phyloP scores from a whole-genome alignment of 805 yeast genomes.

The Cyberlindnera sargentensis region DNA sequence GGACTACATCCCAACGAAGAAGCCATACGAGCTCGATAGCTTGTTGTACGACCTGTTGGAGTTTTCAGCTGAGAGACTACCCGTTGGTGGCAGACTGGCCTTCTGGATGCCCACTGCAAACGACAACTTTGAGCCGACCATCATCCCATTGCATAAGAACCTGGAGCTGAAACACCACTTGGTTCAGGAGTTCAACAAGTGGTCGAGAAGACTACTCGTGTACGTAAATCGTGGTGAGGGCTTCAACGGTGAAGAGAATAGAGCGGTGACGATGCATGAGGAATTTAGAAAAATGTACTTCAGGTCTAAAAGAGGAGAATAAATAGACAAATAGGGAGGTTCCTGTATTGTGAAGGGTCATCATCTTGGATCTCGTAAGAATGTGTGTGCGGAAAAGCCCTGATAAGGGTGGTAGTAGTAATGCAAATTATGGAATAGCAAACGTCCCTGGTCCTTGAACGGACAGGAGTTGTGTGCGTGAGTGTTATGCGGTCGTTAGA shows the following conservation, averaged over 20 bases:
- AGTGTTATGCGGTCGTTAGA: too few relatives aligned
- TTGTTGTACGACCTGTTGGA: constrained; percentile 70
- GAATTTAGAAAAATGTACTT: constrained; percentile 24
- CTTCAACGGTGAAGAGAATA: constrained; percentile 43
- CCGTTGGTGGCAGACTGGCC: constrained; percentile 71
- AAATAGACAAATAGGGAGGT: too few relatives aligned
- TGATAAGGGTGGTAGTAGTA: background rate
- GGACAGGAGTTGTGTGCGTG: too few relatives aligned
- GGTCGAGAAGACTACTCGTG: constrained; percentile 85
- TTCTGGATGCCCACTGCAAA: constrained; percentile 99
- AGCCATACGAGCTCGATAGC: constrained; percentile 74
- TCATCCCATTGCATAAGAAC: constrained; percentile 72
- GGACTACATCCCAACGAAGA: constrained; percentile 89
- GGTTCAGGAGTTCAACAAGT: constrained; percentile 84
- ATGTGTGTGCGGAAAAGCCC: too few relatives aligned
- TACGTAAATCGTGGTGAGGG: constrained; percentile 61
- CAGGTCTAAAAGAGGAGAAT: constrained; percentile 6
- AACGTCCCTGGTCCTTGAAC: too few relatives aligned
- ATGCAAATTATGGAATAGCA: background rate
- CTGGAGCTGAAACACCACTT: constrained; percentile 66
- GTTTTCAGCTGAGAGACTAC: constrained; percentile 67
- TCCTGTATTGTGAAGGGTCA: too few relatives aligned
- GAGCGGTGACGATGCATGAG: constrained; percentile 22
- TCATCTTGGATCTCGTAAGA: too few relatives aligned
- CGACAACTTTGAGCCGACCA: constrained; percentile 63